Evolutionary conservation across 2,329 filamentous ascomycete species (phyloP), one percentile per base, ranked within the genome.

Genomic region (Neurospora crassa): DNA sequence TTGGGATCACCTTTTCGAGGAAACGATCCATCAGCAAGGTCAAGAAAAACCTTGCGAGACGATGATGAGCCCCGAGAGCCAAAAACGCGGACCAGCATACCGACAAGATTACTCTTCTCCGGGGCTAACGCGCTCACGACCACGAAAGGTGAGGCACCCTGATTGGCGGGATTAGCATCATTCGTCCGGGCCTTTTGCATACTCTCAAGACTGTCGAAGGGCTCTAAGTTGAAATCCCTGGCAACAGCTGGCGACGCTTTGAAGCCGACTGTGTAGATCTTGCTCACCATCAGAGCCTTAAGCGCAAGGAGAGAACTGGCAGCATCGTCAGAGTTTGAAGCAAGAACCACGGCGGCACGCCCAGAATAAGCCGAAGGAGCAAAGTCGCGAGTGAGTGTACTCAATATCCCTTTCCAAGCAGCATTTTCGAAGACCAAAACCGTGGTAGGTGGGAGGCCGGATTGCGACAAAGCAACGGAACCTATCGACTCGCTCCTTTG

Each of bases 211-310:
- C 89, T 89, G 80, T 94, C 92, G 74, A 96, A 92, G 6, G 92
- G 92, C 77, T 96, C 92, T 70, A 96, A 89, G 0, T 88, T 87
- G 41, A 93, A 86, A 47, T 90, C 89, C 2, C 84, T 83, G 4
- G 89, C 88, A n/a, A 94, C 83, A 0, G 87, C 76, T 76, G 86
- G 78, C 74, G 88, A 81, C 73, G 88, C 90, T 77, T 88, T 89
- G 82, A 96, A 96, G 1, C 93, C 93, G 67, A 95, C 92, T 0
- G 92, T 95, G 80, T 94, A 94, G 47, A 96, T 91, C 71, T 92
- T 91, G 43, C 90, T 90, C 69, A 95, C 89, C 70, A 88, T 89
- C 40, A 96, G 85, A 47, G 90, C 92, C 75, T 90, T 90, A 72
- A 96, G 83, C 0, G 93, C 93, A 76, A 92, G 96, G 73, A 96